Percentiles rank a stretch among this genome's conserved stretches.
Evolutionary conservation across 148 eudicot genomes (phyloP).

Genomic region (Hydrangea macrophylla): DNA sequence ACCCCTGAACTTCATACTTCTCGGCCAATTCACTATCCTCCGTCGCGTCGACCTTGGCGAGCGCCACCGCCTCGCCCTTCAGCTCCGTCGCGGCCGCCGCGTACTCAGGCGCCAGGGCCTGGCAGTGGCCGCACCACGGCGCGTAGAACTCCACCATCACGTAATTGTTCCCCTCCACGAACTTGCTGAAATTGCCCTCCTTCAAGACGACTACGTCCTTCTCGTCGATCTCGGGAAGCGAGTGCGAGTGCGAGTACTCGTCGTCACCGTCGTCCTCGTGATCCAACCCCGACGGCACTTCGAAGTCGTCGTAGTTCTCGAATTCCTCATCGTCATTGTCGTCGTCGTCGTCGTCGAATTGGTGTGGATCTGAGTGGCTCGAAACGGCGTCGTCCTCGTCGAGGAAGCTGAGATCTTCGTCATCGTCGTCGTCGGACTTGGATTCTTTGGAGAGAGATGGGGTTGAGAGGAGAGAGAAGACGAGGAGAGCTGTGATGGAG

Average conservation of each 20-base stretch:
- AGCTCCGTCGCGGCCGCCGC: constrained; percentile 89
- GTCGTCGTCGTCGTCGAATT: constrained; percentile 21
- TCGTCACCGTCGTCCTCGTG: constrained; percentile 20
- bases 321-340: constrained; percentile 37
- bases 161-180: constrained; percentile 57
- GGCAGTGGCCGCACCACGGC: constrained; percentile 95
- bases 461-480: constrained; percentile 36
- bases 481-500: constrained; percentile 33
- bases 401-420: constrained; percentile 73
- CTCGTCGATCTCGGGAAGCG: constrained; percentile 44
- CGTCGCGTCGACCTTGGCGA: constrained; percentile 89
- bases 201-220: constrained; percentile 78
- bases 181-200: constrained; percentile 65
- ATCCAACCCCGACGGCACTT: constrained; percentile 26
- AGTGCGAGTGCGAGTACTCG: constrained; percentile 10
- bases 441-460: constrained; percentile 20
- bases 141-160: constrained; percentile 97
- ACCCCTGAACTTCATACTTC: constrained; percentile 74
- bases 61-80: constrained; percentile 52
- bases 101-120: constrained; percentile 84
- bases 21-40: constrained; percentile 72
- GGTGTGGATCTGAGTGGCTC: constrained; percentile 27
- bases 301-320: constrained; percentile 46
- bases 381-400: constrained; percentile 16
- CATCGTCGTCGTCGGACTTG: constrained; percentile 34